Evolutionary conservation across 2,329 filamentous ascomycete genomes (phyloP).

Genomic region (Fusarium sambucinum): DNA sequence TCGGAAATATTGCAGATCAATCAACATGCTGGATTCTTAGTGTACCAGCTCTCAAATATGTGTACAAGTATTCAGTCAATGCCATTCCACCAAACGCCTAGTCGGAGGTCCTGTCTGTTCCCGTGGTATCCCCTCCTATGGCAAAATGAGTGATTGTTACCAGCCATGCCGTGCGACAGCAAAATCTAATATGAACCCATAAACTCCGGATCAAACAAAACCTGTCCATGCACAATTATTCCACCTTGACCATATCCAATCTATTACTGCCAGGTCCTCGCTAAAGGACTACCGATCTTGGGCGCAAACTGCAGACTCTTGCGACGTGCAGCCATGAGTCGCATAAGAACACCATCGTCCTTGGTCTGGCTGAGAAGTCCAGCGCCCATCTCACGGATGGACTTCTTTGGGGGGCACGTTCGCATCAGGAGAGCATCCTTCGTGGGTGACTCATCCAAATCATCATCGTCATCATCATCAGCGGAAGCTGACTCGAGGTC

Average conservation of each 20-base stretch:
- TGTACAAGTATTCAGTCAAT: slow-evolving; percentile 29
- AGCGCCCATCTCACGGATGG: slow-evolving; percentile 56
- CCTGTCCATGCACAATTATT: slow-evolving; percentile 34
- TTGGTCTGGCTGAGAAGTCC: slow-evolving; percentile 63
- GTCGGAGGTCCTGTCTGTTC: slow-evolving; percentile 39
- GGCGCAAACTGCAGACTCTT: slow-evolving; percentile 85
- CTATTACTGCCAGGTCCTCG: slow-evolving; percentile 63
- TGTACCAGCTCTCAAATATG: slow-evolving; percentile 6
- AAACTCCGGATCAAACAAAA: slow-evolving; percentile 30
- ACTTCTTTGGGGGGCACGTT: slow-evolving; percentile 69
- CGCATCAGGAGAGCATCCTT: slow-evolving; percentile 59
- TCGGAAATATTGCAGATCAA: slow-evolving; percentile 4
- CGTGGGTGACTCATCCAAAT: slow-evolving; percentile 48
- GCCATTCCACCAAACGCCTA: slow-evolving; percentile 37
- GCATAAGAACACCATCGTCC: slow-evolving; percentile 69
- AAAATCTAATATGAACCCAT: slow-evolving; percentile 31
- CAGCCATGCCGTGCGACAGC: slow-evolving; percentile 24
- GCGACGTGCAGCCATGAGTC: slow-evolving; percentile 77
- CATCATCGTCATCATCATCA: slow-evolving; percentile 47
- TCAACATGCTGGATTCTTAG: slow-evolving; percentile 22
- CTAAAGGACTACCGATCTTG: slow-evolving; percentile 78
- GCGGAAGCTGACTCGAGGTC: slow-evolving; percentile 61
- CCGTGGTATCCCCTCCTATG: slow-evolving; percentile 42
- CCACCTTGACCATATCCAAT: slow-evolving; percentile 12
- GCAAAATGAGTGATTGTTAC: slow-evolving; percentile 43